Base-by-base conservation (phyloP, 371 early-diverging fungal genomes). In the Mortierella sp. region DNA sequence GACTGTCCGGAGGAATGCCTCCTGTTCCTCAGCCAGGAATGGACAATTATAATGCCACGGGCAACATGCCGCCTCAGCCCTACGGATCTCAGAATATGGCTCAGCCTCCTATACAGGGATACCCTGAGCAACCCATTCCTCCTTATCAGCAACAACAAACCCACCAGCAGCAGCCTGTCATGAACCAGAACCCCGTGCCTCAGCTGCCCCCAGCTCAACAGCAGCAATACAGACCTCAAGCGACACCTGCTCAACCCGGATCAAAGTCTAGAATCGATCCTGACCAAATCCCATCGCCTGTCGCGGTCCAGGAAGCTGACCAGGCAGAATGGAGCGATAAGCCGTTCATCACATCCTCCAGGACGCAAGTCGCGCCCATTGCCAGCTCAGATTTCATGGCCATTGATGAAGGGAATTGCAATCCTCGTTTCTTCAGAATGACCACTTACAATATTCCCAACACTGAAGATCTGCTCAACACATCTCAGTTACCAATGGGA, bases 331-430 rank as follows among this genome's bases (percentile, higher is more conserved):
- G 89, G 80, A 86, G 84, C 4, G 70, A 72, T 21, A 83, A 76
- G 47, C 82, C 89, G 27, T 98, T 90, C 82, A 83, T 87, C 30
- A 97, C 98, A 0, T 83, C 81, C 11, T 87, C 90, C 3, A 79
- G 81, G 30, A 83, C 80, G 49, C 81, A 83, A 6, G 78, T 80
- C 17, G 80, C 92, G n/a, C 99, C 98, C 12, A 79, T 94, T 34
- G 87, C 94, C 11, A 87, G 90, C 28, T 94, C 95, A 1, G 80
- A 90, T 26, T 94, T 93, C 75, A 80, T 73, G 30, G 90, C 89
- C 1, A 79, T 94, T 21, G 99, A 99, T 82, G 95, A 95, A 92
- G 92, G 96, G 28, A 97, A 95, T 78, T 90, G 91, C 70, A 95
- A 91, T 79, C 97, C 98, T n/a, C 84, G 94, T 39, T 97, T 95